Percentiles rank a stretch among this genome's conserved stretches.
phyloP scores from a whole-genome alignment of 116 monocot species.

The Zostera marina region DNA sequence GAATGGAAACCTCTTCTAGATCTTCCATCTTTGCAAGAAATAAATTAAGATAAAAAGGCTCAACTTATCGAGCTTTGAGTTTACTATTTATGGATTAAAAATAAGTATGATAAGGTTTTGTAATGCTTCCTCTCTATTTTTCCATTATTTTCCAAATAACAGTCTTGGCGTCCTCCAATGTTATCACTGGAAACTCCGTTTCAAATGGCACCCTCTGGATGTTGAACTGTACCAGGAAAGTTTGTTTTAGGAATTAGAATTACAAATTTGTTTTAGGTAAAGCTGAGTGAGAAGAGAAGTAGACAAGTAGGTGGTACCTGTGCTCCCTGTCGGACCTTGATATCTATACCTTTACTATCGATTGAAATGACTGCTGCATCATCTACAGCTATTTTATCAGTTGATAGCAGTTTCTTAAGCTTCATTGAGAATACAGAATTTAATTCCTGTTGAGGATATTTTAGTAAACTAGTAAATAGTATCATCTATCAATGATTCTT shows the following conservation, averaged over 20 bases:
- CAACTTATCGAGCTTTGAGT: no score
- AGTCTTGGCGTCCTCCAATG: conserved; percentile 17
- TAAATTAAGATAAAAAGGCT: no score
- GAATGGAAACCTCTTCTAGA: no score
- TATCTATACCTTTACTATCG: conserved; percentile 86
- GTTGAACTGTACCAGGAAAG: conserved; percentile 7
- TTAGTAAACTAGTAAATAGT: no score
- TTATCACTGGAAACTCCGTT: conserved; percentile 7
- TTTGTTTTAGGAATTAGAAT: neutral
- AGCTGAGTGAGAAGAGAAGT: neutral
- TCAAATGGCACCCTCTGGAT: conserved; percentile 19
- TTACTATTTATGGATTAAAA: no score
- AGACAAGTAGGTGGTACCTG: conserved; percentile 32
- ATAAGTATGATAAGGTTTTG: no score
- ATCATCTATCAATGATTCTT: neutral
- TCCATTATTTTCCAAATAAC: conserved; percentile 14
- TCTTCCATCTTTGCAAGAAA: no score
- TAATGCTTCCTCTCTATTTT: neutral
- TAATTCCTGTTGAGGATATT: conserved; percentile 33
- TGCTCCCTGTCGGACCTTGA: conserved; percentile 79
- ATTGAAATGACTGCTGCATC: conserved; percentile 95
- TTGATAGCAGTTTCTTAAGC: conserved; percentile 56
- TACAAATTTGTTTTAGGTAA: neutral
- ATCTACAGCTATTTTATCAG: conserved; percentile 54
- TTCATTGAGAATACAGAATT: conserved; percentile 82